Evolutionary conservation across 805 yeast genomes (phyloP).

Genomic region (Yamadazyma philogaea): DNA sequence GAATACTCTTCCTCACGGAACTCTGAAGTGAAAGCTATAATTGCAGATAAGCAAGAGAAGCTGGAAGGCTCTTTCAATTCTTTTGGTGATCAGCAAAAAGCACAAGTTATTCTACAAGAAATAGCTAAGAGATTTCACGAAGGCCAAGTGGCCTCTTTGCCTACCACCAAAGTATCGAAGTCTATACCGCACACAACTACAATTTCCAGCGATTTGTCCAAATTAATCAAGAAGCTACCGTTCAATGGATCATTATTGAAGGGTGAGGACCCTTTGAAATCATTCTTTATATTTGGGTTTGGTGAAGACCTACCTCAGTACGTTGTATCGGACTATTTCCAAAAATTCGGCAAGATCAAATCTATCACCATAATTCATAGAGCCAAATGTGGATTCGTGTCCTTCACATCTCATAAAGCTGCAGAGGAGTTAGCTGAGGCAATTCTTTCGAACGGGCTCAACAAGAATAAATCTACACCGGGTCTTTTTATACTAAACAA

Average conservation of each 20-base stretch:
- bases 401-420: slow-evolving; percentile 44
- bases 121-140: slow-evolving; percentile 30
- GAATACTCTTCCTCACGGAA: slow-evolving; percentile 18
- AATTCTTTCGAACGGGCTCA: slow-evolving; percentile 24
- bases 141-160: not conserved
- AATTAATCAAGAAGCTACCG: slow-evolving; percentile 60
- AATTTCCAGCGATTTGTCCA: slow-evolving; percentile 42
- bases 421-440: slow-evolving; percentile 46
- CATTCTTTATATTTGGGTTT: slow-evolving; percentile 76
- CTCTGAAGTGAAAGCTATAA: slow-evolving; percentile 38
- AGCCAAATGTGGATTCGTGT: slow-evolving; percentile 63
- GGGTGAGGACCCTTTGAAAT: slow-evolving; percentile 44
- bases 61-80: slow-evolving; percentile 10
- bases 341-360: slow-evolving; percentile 43
- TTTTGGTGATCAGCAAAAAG: slow-evolving; percentile 23
- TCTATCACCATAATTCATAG: slow-evolving; percentile 51
- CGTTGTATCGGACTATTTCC: slow-evolving; percentile 49
- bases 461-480: slow-evolving; percentile 25
- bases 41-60: slow-evolving; percentile 42
- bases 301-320: slow-evolving; percentile 65
- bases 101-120: slow-evolving; percentile 50
- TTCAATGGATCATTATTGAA: slow-evolving; percentile 52
- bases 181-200: not conserved
- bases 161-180: slow-evolving; percentile 2
- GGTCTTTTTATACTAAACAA: slow-evolving; percentile 31